phyloP scores from a whole-genome alignment of 176 grass and related monocot genomes.

The Musa schizocarpa region DNA sequence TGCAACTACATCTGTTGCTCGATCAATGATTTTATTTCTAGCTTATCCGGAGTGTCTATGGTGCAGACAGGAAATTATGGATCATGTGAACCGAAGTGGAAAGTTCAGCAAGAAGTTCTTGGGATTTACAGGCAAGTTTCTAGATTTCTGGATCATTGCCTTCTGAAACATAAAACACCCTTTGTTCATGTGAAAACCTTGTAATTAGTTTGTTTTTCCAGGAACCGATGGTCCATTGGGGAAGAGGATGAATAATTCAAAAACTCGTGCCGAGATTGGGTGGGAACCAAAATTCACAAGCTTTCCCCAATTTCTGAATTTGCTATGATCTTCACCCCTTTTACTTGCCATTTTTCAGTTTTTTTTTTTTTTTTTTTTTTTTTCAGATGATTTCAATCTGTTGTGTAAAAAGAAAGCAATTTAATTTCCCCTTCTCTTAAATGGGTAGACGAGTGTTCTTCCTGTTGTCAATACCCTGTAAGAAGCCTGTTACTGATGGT shows the following conservation, averaged over 20 bases:
- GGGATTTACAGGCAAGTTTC: conserved; percentile 64
- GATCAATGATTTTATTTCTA: not conserved
- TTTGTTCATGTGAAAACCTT: not conserved
- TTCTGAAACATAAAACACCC: not conserved
- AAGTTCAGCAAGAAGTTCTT: conserved; percentile 62
- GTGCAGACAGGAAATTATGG: conserved; percentile 88
- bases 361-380: too few species aligned
- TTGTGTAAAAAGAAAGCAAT: too few species aligned
- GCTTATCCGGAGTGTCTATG: conserved; percentile 1
- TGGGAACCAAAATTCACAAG: conserved; percentile 67
- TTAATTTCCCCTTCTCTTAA: too few species aligned
- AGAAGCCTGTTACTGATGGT: too few species aligned
- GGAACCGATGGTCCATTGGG: conserved; percentile 62
- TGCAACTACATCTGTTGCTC: not conserved
- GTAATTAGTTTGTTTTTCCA: not conserved
- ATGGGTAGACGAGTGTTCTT: too few species aligned
- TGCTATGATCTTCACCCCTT: not conserved
- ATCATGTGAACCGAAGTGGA: conserved; percentile 52
- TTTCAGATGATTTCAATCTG: too few species aligned
- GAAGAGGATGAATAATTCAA: conserved; percentile 79
- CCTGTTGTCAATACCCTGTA: too few species aligned
- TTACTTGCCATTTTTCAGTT: too few species aligned
- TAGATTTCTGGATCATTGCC: not conserved
- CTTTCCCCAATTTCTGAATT: conserved; percentile 49
- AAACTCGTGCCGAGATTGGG: conserved; percentile 53